These are phyloP conservation scores for Mrakiaceae sp. DNA, from an alignment of 1,284 basidiomycete genomes.

Conservation along the genomic window DNA sequence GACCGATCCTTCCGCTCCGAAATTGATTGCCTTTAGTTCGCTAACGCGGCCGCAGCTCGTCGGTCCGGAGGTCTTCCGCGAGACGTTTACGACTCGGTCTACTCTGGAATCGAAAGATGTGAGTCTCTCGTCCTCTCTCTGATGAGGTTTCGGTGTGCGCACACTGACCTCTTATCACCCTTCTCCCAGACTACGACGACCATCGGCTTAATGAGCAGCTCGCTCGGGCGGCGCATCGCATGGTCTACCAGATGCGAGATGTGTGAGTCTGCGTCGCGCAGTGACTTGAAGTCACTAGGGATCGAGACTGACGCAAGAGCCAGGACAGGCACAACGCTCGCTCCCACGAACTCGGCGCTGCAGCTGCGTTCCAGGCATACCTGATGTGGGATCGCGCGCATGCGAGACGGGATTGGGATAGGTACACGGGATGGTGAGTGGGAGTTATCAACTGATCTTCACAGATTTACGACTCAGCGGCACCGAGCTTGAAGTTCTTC, in stretches of 20 bases:
- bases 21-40: not conserved
- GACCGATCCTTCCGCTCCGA: not conserved
- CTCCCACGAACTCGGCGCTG: slow-evolving; percentile 1
- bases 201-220: not conserved
- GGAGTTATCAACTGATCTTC: no score
- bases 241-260: slow-evolving; percentile 2
- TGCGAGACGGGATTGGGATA: not conserved
- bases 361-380: slow-evolving; percentile 3
- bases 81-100: not conserved
- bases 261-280: not conserved
- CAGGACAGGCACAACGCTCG: not conserved
- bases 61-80: not conserved
- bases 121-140: not conserved
- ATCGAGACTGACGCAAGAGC: not conserved
- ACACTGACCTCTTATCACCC: not conserved
- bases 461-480: no score
- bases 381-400: slow-evolving; percentile 2
- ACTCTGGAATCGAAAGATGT: not conserved
- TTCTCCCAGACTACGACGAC: not conserved
- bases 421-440: no score
- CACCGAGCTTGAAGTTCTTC: no score
- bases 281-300: not conserved
- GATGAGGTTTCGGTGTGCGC: not conserved
- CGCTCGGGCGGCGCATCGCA: not conserved
- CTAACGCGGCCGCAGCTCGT: not conserved